Conservation (phyloP, 164 flowering plant species). For the Liquidambar formosana region DNA sequence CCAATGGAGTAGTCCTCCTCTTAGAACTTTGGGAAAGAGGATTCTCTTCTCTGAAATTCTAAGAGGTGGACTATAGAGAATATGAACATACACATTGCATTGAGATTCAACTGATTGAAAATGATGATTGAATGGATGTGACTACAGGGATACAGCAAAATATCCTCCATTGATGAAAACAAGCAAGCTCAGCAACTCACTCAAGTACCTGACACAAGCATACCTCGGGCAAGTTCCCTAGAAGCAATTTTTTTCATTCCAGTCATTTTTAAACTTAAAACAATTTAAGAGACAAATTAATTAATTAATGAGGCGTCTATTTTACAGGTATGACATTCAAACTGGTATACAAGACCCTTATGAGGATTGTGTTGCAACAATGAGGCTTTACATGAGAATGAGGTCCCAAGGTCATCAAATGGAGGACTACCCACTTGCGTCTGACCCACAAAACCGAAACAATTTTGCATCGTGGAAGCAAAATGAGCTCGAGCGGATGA, state of each 20-base stretch:
- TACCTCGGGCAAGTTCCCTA: slow-evolving; percentile 64
- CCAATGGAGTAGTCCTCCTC: no score
- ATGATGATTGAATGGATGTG: no score
- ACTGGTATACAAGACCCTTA: slow-evolving; percentile 81
- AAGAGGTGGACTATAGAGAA: no score
- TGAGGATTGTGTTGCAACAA: slow-evolving; percentile 82
- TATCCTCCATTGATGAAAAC: slow-evolving; percentile 94
- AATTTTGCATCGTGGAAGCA: slow-evolving; percentile 64
- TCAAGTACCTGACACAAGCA: slow-evolving; percentile 78
- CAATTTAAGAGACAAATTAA: neutral
- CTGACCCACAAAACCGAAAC: slow-evolving; percentile 65
- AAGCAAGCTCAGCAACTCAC: slow-evolving; percentile 94
- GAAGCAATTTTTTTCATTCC: neutral
- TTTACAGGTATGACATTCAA: slow-evolving; percentile 78
- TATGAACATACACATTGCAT: no score
- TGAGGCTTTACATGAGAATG: slow-evolving; percentile 90
- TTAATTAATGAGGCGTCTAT: neutral
- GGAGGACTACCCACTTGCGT: slow-evolving; percentile 53
- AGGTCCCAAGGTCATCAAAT: slow-evolving; percentile 51
- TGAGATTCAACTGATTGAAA: no score
- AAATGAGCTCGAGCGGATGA: slow-evolving; percentile 74
- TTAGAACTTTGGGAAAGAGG: no score
- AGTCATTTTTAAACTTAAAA: no score
- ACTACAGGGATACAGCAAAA: slow-evolving; percentile 77
- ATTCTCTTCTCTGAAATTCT: no score